Evolutionary conservation across 208 protist species (phyloP).

Genomic region (Herpetomonas muscarum): DNA sequence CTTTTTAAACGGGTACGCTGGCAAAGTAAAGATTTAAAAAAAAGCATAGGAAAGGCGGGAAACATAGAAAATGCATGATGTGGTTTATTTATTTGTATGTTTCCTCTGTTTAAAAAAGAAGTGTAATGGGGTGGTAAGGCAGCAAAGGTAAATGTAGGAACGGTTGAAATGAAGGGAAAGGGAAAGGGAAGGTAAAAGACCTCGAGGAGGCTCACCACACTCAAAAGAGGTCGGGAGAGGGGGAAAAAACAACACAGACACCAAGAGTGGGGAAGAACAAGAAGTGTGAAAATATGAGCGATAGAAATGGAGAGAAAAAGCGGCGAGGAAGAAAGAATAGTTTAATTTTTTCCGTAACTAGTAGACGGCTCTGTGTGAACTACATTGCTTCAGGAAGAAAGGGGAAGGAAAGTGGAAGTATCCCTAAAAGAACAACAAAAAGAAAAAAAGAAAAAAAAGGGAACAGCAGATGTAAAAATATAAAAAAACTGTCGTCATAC

Average conservation of each 20-base stretch:
- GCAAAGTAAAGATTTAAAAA: no score
- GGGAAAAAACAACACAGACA: not conserved
- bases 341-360: no score
- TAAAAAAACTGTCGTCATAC: not conserved
- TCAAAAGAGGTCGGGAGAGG: no score
- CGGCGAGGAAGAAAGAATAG: not conserved
- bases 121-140: no score
- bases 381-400: not conserved
- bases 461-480: slow-evolving; percentile 5
- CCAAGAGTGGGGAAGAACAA: not conserved
- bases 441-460: not conserved
- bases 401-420: not conserved
- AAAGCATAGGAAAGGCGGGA: no score
- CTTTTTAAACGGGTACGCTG: no score
- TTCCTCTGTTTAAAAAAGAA: no score
- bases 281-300: not conserved
- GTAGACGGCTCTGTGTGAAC: no score
- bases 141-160: not conserved
- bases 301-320: not conserved
- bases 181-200: not conserved
- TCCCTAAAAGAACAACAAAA: slow-evolving; percentile 3
- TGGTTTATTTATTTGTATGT: no score
- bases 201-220: no score
- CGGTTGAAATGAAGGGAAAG: not conserved
- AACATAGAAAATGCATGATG: no score